Percentiles rank a stretch among this genome's conserved stretches.
phyloP scores from a whole-genome alignment of 1,139 yeast species.

The Yamadazyma sp. region DNA sequence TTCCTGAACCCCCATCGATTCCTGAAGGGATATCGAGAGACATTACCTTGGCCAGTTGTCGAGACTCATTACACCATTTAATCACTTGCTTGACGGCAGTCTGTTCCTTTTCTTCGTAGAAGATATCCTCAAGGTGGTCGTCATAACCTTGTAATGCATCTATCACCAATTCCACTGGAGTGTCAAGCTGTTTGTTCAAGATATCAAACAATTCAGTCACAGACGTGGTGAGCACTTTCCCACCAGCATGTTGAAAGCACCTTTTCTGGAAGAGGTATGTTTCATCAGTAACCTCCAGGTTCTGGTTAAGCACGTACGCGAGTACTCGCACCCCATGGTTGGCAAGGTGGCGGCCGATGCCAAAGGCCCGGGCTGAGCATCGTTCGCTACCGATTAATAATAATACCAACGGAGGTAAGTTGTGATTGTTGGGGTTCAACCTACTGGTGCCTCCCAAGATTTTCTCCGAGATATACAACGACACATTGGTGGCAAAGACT shows the following conservation, averaged over 20 bases:
- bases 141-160: conserved; percentile 88
- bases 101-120: conserved; percentile 40
- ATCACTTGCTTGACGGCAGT: conserved; percentile 38
- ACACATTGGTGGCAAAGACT: conserved; percentile 68
- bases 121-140: conserved; percentile 56
- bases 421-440: conserved; percentile 60
- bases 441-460: conserved; percentile 70
- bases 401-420: conserved; percentile 76
- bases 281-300: conserved; percentile 25
- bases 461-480: conserved; percentile 53
- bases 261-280: conserved; percentile 46
- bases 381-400: conserved; percentile 71
- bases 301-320: conserved; percentile 46
- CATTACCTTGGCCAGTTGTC: conserved; percentile 49
- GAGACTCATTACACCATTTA: conserved; percentile 68
- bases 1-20: conserved; percentile 81
- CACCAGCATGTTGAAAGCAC: conserved; percentile 52
- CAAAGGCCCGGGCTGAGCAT: conserved; percentile 74
- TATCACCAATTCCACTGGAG: conserved; percentile 75
- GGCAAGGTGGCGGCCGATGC: conserved; percentile 76
- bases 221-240: conserved; percentile 40
- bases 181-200: conserved; percentile 49
- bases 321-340: conserved; percentile 74
- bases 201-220: conserved; percentile 31
- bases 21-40: conserved; percentile 86